phyloP scores from a whole-genome alignment of 805 yeast genomes.

The Candida dendrica region DNA sequence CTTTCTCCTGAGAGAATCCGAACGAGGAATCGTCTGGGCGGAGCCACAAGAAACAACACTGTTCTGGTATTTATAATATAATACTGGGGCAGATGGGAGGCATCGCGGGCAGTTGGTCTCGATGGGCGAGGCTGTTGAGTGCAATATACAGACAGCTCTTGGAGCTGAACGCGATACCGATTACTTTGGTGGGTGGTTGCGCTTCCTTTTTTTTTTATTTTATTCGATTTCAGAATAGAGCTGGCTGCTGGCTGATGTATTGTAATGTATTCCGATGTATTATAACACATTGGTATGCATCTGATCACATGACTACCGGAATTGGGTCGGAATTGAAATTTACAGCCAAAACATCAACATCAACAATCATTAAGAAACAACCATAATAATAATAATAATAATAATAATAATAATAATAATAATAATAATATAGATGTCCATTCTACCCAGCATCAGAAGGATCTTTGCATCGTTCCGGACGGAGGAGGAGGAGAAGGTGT shows the following conservation, averaged over 20 bases:
- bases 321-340: no score
- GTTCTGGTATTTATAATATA: no score
- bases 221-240: neutral
- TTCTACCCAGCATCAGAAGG: conserved; percentile 67
- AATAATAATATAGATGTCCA: conserved; percentile 27
- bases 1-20: conserved; percentile 48
- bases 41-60: conserved; percentile 40
- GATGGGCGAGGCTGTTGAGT: conserved; percentile 43
- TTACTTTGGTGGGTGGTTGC: conserved; percentile 43
- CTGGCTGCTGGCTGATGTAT: no score
- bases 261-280: conserved; percentile 2
- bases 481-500: conserved; percentile 76
- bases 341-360: no score
- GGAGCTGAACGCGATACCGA: conserved; percentile 51
- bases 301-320: no score
- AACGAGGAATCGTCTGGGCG: conserved; percentile 53
- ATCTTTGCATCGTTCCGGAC: conserved; percentile 78
- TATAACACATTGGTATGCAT: no score
- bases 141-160: conserved; percentile 47
- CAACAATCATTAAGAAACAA: no score
- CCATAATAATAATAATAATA: neutral
- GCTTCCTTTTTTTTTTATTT: conserved; percentile 12
- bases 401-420: neutral
- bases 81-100: conserved; percentile 37
- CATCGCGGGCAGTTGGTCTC: conserved; percentile 50